phyloP scores from a whole-genome alignment of 257 asterid species.

The Ligustrum vulgare region DNA sequence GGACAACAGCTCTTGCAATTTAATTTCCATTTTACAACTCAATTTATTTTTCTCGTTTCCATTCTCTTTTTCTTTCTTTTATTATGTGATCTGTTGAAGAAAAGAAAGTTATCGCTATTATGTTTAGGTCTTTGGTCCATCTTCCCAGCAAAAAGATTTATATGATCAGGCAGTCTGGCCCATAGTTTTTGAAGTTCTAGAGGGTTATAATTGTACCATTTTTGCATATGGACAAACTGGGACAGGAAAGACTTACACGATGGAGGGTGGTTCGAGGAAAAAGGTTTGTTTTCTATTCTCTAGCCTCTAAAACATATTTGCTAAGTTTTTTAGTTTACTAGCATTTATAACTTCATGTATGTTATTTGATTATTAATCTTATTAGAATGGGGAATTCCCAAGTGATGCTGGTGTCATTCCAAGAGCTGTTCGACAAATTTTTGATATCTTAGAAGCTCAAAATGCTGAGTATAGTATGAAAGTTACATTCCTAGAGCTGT shows the following conservation, averaged over 20 bases:
- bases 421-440: slow-evolving; percentile 53
- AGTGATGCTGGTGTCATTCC: slow-evolving; percentile 56
- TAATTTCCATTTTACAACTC: not conserved
- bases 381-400: slow-evolving; percentile 40
- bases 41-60: not conserved
- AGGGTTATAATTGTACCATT: slow-evolving; percentile 62
- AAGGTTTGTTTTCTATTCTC: slow-evolving; percentile 34
- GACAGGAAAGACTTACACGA: slow-evolving; percentile 61
- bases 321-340: not conserved
- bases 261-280: slow-evolving; percentile 61
- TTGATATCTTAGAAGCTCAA: slow-evolving; percentile 41
- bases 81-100: not conserved
- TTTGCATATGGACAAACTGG: slow-evolving; percentile 70
- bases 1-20: not conserved
- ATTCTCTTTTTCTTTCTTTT: slow-evolving; percentile 8
- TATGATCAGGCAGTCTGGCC: slow-evolving; percentile 55
- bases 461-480: slow-evolving; percentile 51
- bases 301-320: too few relatives aligned
- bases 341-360: not conserved
- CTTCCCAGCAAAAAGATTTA: slow-evolving; percentile 42
- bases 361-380: not conserved
- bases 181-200: slow-evolving; percentile 45
- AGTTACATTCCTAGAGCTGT: slow-evolving; percentile 56
- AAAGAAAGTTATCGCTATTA: not conserved
- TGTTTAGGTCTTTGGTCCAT: slow-evolving; percentile 55